Conservation (phyloP, 2,329 filamentous ascomycete species). For the Elsinoe arachidis region DNA sequence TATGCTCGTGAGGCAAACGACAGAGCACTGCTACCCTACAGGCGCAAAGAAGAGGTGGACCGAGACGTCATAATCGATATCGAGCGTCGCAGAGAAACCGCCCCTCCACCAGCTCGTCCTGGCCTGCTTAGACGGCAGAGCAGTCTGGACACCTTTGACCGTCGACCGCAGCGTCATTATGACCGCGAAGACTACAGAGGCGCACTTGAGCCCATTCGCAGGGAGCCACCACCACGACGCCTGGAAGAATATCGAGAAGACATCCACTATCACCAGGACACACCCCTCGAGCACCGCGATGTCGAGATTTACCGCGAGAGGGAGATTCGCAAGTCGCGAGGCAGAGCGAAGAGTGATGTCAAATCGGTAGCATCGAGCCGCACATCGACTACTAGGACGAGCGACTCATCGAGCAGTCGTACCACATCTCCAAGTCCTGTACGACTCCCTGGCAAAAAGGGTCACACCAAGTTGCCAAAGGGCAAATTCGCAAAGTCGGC, state of each 20-base stretch:
- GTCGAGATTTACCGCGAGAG: conserved; percentile 41
- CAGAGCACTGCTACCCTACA: conserved; percentile 49
- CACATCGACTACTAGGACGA: conserved; percentile 20
- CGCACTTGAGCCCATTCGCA: conserved; percentile 50
- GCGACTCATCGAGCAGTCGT: conserved; percentile 28
- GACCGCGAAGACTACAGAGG: conserved; percentile 56
- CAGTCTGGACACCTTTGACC: conserved; percentile 83
- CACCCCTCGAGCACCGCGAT: conserved; percentile 40
- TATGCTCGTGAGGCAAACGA: conserved; percentile 39
- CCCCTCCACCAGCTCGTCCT: conserved; percentile 49
- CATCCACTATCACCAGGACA: conserved; percentile 38
- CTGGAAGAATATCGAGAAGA: conserved; percentile 66
- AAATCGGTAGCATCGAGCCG: conserved; percentile 17
- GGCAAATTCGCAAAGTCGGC: conserved; percentile 72
- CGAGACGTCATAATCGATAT: conserved; percentile 38
- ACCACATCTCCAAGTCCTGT: conserved; percentile 26
- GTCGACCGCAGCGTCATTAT: conserved; percentile 51
- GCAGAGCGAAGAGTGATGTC: conserved; percentile 20
- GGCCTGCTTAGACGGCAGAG: conserved; percentile 71
- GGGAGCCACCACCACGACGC: conserved; percentile 50
- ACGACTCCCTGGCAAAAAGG: conserved; percentile 47
- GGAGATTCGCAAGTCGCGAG: conserved; percentile 27
- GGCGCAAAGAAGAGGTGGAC: conserved; percentile 48
- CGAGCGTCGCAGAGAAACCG: conserved; percentile 33
- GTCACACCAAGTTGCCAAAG: conserved; percentile 80